Evolutionary conservation across 169 alveolate species (phyloP).

Genomic region (Toxoplasma gondii): DNA sequence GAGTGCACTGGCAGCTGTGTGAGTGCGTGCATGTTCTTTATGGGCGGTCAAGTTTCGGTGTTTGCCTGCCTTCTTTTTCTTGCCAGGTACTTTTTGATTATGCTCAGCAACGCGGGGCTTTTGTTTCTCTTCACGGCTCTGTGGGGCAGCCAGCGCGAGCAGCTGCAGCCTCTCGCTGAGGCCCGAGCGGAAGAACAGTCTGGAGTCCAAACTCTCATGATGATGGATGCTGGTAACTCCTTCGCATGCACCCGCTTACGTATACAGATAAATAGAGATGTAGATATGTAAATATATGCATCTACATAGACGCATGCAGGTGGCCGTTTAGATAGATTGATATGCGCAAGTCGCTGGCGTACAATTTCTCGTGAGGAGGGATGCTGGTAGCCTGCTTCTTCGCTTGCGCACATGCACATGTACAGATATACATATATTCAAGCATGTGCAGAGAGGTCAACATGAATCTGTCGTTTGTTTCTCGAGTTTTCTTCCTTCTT

Average conservation of each 20-base stretch:
- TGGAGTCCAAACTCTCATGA: not conserved
- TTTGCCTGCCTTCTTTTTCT: too few relatives aligned
- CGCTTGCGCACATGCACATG: too few relatives aligned
- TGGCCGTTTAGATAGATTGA: too few relatives aligned
- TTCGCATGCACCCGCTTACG: not conserved
- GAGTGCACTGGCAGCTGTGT: not conserved
- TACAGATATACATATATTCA: too few relatives aligned
- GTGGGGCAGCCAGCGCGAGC: not conserved
- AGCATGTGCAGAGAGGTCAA: too few relatives aligned
- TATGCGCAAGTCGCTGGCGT: too few relatives aligned
- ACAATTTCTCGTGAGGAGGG: too few relatives aligned
- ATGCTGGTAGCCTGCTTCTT: too few relatives aligned
- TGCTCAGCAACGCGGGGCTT: constrained; percentile 35
- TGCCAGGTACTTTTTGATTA: constrained; percentile 15
- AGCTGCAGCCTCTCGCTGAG: constrained; percentile 39
- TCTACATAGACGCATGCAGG: not conserved
- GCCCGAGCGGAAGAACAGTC: constrained; percentile 28
- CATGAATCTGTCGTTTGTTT: too few relatives aligned
- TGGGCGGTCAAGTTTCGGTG: not conserved
- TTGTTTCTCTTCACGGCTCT: not conserved
- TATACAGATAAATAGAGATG: not conserved
- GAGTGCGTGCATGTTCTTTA: not conserved
- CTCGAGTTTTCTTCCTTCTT: too few relatives aligned
- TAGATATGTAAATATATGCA: not conserved
- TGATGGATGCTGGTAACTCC: constrained; percentile 28